Percentiles rank a stretch among this genome's conserved stretches.
Conservation (phyloP, 2,329 filamentous ascomycete genomes). For the Xylariomycetidae sp. region DNA sequence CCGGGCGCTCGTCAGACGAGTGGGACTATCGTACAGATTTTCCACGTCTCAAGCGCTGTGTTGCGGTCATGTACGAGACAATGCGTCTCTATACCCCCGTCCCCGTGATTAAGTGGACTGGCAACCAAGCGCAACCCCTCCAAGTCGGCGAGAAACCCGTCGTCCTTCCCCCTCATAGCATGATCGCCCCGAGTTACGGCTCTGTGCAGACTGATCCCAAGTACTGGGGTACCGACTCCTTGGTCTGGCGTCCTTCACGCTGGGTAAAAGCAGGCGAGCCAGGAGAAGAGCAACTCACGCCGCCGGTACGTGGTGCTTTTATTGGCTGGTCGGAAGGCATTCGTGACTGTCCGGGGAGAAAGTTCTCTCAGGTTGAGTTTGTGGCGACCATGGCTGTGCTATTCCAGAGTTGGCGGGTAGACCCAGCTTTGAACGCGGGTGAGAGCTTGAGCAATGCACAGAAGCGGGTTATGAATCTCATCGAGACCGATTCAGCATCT, state of each 20-base stretch:
- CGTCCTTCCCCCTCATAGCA: constrained; percentile 16
- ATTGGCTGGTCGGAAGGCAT: constrained; percentile 25
- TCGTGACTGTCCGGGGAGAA: constrained; percentile 23
- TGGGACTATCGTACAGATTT: constrained; percentile 24
- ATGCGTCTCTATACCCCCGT: constrained; percentile 34
- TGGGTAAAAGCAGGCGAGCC: constrained; percentile 13
- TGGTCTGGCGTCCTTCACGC: constrained; percentile 19
- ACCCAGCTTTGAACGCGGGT: constrained; percentile 4
- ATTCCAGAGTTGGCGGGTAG: constrained; percentile 9
- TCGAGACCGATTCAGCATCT: constrained; percentile 8
- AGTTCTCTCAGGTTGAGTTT: constrained; percentile 29
- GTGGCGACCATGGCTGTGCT: constrained; percentile 16
- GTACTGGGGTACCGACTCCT: constrained; percentile 21
- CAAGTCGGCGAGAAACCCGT: constrained; percentile 12
- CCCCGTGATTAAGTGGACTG: constrained; percentile 15
- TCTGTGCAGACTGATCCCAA: constrained; percentile 20
- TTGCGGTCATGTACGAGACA: constrained; percentile 37
- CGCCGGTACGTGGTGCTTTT: constrained; percentile 12
- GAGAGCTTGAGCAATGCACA: constrained; percentile 10
- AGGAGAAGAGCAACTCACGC: constrained; percentile 11
- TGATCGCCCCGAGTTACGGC: constrained; percentile 14
- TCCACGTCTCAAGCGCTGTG: constrained; percentile 36
- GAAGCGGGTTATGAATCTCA: constrained; percentile 9
- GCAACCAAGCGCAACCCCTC: constrained; percentile 7
- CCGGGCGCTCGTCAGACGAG: constrained; percentile 3